Base-by-base conservation (phyloP, 257 asterid species). In the Avicennia marina region DNA sequence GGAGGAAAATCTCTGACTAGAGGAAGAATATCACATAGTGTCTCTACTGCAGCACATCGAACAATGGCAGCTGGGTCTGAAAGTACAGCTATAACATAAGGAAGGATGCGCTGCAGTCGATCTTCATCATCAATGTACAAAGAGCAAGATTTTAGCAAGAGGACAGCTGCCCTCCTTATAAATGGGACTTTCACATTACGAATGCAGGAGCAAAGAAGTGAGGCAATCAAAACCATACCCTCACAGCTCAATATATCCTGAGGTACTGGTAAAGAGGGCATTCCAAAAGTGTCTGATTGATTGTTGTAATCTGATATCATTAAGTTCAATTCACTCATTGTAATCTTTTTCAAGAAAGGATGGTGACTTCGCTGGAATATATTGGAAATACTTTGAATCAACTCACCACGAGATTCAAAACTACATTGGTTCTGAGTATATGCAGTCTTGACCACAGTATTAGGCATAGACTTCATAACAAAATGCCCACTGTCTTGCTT, bases 61-160 rank as follows among this genome's bases (percentile, higher is more conserved):
- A 93, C 99, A 59, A 93, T 89, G 53, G 99, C 97, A 68, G 97
- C 89, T 61, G 96, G 87, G 79, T 93, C 99, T 43, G 97, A 89
- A 49, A 89, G 91, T 75, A 86, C 75, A 26, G 97, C 96, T 71
- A 93, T 82, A 50, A 93, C 89, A 78, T 89, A 89, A 16, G 99
- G 99, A 81, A 93, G 97, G 65, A 93, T 83, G 24, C 97, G 89
- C 67, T 93, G 99, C 81, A 93, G 78, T 59, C 95, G 79, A 73
- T 82, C 97, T 71, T 89, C 99, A 17, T 93, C 99, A 51, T 89
- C 95, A 47, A 93, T 86, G 72, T 89, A 93, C 66, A 86, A 72
- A 57, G 97, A 80, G 76, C 97, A 93, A 39, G 97, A 89, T 66
- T 93, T 93, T 78, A 93, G 76, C 53, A 93, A 78, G 17, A 93